Evolutionary conservation across 768 basidiomycete species (phyloP), one percentile per base, ranked within the genome.

Genomic region (Lyophyllum decastes): DNA sequence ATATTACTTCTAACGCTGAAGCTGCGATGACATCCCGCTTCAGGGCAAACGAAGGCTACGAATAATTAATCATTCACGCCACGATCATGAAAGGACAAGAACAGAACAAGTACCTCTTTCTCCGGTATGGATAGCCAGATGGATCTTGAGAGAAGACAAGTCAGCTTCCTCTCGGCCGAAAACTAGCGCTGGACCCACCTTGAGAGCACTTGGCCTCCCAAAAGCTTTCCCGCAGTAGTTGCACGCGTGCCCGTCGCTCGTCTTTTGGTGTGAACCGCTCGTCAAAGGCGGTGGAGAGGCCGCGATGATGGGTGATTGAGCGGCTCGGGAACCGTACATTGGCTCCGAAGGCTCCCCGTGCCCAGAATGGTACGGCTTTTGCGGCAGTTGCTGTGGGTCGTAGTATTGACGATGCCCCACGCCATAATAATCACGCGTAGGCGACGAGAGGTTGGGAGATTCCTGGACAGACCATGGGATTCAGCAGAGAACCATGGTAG

Each of bases 1-100:
- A 88, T 84, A 73, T 88, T 88, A 68, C 84, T 86, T 68, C 85
- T 79, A 56, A 88, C 86, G 61, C 83, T 85, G 67, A 88, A 88
- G 62, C 79, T 78, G 55, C 86, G 85, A 40, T 82, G 84, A 70
- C 86, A 88, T 57, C 85, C 82, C 59, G 83, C 80, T 61, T 79
- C 81, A 27, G 86, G 83, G 66, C 86, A 88, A 40, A 75, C 71
- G 70, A 79, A 87, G 5, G 86, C 86, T 87, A 22, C 11, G 30
- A 22, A 44, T 33, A 46, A 47, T n/a, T 33, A 34, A 61, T 61
- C 54, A 49, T 27, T 61, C 26, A 60, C 34, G 40, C 55, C 26
- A 51, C 24, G 22, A 55, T 27, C 30, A 58, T 33, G 16, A 27
- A 59, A 25, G 38, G 34, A 33, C 30, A 41, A 57, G 47, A 57